Conservation (phyloP, 208 protist genomes). For the Trypanosoma cruzi region DNA sequence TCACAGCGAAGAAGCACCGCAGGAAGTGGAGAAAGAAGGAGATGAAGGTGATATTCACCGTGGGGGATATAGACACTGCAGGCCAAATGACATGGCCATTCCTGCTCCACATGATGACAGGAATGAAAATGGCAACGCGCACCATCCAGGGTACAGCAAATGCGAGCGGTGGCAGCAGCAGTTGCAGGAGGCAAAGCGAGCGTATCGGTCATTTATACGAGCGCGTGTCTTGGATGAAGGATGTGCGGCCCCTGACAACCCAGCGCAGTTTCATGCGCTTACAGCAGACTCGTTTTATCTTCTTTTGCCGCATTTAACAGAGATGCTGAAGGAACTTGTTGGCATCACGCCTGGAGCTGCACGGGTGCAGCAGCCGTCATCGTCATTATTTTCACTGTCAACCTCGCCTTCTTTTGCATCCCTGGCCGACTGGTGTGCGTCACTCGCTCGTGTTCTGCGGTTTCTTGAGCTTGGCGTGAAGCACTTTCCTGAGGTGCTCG, state of each 20-base stretch:
- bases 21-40: neutral
- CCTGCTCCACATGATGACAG: conserved; percentile 1
- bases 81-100: no score
- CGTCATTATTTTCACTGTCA: neutral
- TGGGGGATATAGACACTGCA: no score
- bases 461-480: conserved; percentile 28
- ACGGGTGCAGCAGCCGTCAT: neutral
- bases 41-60: no score
- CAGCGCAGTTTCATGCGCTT: conserved; percentile 29
- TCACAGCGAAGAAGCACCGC: neutral
- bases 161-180: neutral
- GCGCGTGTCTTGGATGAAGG: conserved; percentile 24
- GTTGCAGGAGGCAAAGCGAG: conserved; percentile 14
- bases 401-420: neutral
- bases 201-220: conserved; percentile 22
- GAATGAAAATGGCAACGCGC: neutral
- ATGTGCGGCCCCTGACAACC: conserved; percentile 12
- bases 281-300: conserved; percentile 32
- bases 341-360: neutral
- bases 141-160: neutral
- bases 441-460: conserved; percentile 14
- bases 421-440: conserved; percentile 9
- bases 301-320: conserved; percentile 23
- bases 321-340: conserved; percentile 19
- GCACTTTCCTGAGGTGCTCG: conserved; percentile 29